These are phyloP conservation scores for Alnus glutinosa DNA, from an alignment of 306 rosid genomes.

Conservation along the genomic window DNA sequence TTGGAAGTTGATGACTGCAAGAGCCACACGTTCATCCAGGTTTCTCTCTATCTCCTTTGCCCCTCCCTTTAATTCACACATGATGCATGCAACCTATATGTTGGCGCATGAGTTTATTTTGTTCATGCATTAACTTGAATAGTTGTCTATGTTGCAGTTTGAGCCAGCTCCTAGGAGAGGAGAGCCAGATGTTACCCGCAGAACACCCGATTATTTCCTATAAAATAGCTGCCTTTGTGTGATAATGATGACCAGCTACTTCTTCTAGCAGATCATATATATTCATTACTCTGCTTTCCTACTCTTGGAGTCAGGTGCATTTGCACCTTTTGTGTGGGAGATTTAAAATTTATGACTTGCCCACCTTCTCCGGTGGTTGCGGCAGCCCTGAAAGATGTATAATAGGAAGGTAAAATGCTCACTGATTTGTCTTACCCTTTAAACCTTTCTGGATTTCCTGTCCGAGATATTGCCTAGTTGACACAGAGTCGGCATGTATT, in stretches of 20 bases:
- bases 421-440: slow-evolving; percentile 45
- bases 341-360: slow-evolving; percentile 40
- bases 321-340: slow-evolving; percentile 37
- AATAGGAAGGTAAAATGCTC: slow-evolving; percentile 54
- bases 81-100: background rate
- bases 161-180: slow-evolving; percentile 99
- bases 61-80: slow-evolving; percentile 8
- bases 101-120: slow-evolving; percentile 12
- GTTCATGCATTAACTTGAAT: slow-evolving; percentile 25
- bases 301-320: slow-evolving; percentile 40
- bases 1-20: slow-evolving; percentile 98
- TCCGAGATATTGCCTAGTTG: slow-evolving; percentile 49
- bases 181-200: slow-evolving; percentile 98
- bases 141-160: slow-evolving; percentile 53
- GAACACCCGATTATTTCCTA: slow-evolving; percentile 98
- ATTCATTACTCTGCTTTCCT: slow-evolving; percentile 32
- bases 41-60: slow-evolving; percentile 27
- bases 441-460: slow-evolving; percentile 52
- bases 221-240: slow-evolving; percentile 44
- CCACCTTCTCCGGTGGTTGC: slow-evolving; percentile 37
- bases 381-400: slow-evolving; percentile 51
- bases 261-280: background rate
- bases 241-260: slow-evolving; percentile 13
- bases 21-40: slow-evolving; percentile 98
- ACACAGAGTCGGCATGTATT: slow-evolving; percentile 42